phyloP scores from a whole-genome alignment of 352 stramenopile genomes.

The Blastocystis sp. region DNA sequence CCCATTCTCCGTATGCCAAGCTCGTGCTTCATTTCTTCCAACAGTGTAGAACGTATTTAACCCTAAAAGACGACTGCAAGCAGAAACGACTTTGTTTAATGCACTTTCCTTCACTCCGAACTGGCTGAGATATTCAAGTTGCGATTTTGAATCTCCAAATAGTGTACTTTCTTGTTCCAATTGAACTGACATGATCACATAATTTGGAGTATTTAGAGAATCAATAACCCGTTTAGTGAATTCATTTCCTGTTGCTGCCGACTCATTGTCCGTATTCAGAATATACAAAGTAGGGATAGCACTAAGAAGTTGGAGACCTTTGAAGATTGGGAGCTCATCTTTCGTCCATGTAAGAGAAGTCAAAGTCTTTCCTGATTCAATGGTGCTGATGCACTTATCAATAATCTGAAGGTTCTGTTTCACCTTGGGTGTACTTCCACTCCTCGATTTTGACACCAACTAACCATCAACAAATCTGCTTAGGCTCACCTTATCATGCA shows the following conservation, averaged over 20 bases:
- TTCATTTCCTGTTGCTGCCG: slow-evolving; percentile 72
- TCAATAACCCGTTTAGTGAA: slow-evolving; percentile 74
- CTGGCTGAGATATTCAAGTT: slow-evolving; percentile 76
- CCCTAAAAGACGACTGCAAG: slow-evolving; percentile 74
- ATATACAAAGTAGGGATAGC: slow-evolving; percentile 76
- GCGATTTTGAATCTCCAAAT: slow-evolving; percentile 76
- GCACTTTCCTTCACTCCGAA: slow-evolving; percentile 73
- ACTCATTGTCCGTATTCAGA: slow-evolving; percentile 76
- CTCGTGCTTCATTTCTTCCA: slow-evolving; percentile 74
- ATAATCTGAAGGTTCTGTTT: slow-evolving; percentile 70
- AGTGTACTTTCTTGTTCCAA: slow-evolving; percentile 74
- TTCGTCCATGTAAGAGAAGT: slow-evolving; percentile 69
- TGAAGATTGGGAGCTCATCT: slow-evolving; percentile 74
- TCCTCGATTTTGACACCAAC: slow-evolving; percentile 24
- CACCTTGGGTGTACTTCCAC: slow-evolving; percentile 67
- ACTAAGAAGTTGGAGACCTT: slow-evolving; percentile 74
- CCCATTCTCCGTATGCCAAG: slow-evolving; percentile 75
- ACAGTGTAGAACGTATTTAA: slow-evolving; percentile 79
- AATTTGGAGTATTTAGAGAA: slow-evolving; percentile 58
- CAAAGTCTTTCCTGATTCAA: slow-evolving; percentile 30
- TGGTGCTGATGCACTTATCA: slow-evolving; percentile 1
- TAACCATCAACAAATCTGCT: neutral
- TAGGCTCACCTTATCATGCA: slow-evolving; percentile 15
- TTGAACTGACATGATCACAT: slow-evolving; percentile 70
- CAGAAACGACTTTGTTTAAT: slow-evolving; percentile 75